These are phyloP conservation scores for Dipteronia sinensis DNA, from an alignment of 345 rosid genomes.

Conservation along the genomic window DNA sequence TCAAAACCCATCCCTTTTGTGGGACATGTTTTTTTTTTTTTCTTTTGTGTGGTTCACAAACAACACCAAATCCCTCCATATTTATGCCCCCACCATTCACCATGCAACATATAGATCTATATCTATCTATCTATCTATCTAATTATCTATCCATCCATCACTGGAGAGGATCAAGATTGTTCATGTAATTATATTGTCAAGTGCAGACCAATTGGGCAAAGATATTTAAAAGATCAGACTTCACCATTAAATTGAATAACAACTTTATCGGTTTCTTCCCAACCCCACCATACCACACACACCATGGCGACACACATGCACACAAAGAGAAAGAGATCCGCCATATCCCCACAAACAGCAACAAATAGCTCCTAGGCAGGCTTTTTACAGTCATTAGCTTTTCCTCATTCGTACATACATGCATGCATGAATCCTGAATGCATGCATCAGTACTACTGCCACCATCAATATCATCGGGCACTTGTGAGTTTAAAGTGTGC, in stretches of 20 bases:
- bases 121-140: not conserved
- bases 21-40: slow-evolving; percentile 5
- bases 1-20: slow-evolving; percentile 15
- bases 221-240: slow-evolving; percentile 13
- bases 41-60: slow-evolving; percentile 23
- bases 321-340: slow-evolving; percentile 20
- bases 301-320: not conserved
- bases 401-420: slow-evolving; percentile 32
- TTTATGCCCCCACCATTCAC: not conserved
- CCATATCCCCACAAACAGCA: slow-evolving; percentile 38
- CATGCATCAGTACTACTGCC: slow-evolving; percentile 2
- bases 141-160: not conserved
- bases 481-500: not conserved
- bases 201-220: not conserved
- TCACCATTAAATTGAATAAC: slow-evolving; percentile 18
- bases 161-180: not conserved
- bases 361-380: slow-evolving; percentile 42
- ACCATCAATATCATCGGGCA: not conserved
- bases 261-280: slow-evolving; percentile 40
- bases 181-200: not conserved
- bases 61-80: slow-evolving; percentile 6
- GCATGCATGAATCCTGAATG: slow-evolving; percentile 3
- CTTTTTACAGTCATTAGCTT: slow-evolving; percentile 42
- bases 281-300: slow-evolving; percentile 16
- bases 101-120: not conserved